phyloP scores from a whole-genome alignment of 2,329 filamentous ascomycete species.

The Ceratocystis colombiana region DNA sequence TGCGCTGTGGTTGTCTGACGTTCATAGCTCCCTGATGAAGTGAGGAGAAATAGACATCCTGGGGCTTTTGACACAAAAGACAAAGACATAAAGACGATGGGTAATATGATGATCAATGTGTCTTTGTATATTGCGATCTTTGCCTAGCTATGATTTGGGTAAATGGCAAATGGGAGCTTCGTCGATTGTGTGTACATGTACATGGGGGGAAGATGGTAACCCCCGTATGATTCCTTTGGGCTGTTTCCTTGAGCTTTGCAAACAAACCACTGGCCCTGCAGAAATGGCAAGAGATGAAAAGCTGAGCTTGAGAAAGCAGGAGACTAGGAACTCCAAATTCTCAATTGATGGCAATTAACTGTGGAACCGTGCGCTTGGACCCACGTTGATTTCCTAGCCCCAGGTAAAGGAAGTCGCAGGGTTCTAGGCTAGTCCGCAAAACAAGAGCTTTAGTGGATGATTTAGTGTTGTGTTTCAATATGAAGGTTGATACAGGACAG shows the following conservation, averaged over 20 bases:
- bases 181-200: background rate
- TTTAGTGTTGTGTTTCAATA: slow-evolving; percentile 15
- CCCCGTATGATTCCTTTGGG: background rate
- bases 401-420: slow-evolving; percentile 7
- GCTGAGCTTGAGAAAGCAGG: background rate
- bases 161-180: background rate
- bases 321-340: background rate
- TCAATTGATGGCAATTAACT: slow-evolving; percentile 11
- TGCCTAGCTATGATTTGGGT: background rate
- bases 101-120: background rate
- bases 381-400: slow-evolving; percentile 15
- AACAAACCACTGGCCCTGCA: background rate
- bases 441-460: slow-evolving; percentile 6
- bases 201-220: background rate
- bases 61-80: background rate
- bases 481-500: slow-evolving; percentile 4
- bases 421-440: slow-evolving; percentile 2
- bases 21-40: background rate
- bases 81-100: background rate
- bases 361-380: slow-evolving; percentile 19
- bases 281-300: background rate
- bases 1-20: slow-evolving; percentile 4
- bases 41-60: slow-evolving; percentile 6
- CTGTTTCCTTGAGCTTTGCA: background rate
- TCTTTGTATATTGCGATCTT: background rate